These are phyloP conservation scores for Alnus rubra DNA, from an alignment of 306 rosid genomes.

Conservation along the genomic window DNA sequence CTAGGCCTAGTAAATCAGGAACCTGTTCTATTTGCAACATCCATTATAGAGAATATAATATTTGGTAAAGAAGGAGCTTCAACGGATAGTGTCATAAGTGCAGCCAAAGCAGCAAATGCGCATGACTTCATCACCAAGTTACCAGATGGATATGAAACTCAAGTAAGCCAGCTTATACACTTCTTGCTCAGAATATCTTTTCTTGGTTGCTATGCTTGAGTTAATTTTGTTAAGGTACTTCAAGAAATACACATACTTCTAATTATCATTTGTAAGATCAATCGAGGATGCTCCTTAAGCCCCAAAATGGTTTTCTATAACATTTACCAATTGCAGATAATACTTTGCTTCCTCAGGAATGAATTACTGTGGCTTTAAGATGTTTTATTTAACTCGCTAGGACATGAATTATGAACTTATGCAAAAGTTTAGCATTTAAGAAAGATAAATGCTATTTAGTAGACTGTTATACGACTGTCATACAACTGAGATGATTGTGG, in stretches of 20 bases:
- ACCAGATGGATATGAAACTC: conserved; percentile 87
- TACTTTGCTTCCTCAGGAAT: not conserved
- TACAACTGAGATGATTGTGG: too few species aligned
- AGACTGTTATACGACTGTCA: too few species aligned
- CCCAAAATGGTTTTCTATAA: not conserved
- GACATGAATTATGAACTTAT: not conserved
- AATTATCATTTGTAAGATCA: not conserved
- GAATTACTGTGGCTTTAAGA: not conserved
- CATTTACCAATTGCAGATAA: not conserved
- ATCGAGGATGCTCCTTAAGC: not conserved
- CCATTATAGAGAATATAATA: conserved; percentile 75
- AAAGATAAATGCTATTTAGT: too few species aligned
- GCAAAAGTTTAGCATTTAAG: not conserved
- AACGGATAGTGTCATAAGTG: conserved; percentile 65
- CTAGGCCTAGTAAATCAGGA: conserved; percentile 86
- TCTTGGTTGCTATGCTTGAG: conserved; percentile 6
- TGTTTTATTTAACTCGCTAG: not conserved
- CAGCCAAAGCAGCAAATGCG: conserved; percentile 87
- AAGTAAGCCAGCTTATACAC: conserved; percentile 50
- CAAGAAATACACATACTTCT: not conserved
- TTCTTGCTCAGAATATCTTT: not conserved
- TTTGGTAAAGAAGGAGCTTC: conserved; percentile 90
- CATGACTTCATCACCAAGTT: conserved; percentile 78
- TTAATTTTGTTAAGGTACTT: not conserved
- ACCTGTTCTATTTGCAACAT: conserved; percentile 90